Conservation (phyloP, 2,329 filamentous ascomycete genomes). For the Paraphaeosphaeria minitans region DNA sequence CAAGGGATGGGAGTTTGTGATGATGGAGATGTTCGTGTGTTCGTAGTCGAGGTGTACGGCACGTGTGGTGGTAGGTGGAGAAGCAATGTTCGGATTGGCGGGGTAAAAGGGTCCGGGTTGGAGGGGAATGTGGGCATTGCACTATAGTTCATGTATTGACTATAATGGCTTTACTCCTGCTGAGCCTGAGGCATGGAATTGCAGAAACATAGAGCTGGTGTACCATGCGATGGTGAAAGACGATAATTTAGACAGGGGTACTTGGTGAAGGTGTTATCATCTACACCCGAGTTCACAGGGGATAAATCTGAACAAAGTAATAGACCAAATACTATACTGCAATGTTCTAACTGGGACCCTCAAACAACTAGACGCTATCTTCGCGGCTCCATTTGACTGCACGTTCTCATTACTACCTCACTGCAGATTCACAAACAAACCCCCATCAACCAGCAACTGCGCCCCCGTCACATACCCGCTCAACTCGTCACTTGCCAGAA, state of each 20-base stretch:
- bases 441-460: slow-evolving; percentile 85
- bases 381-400: too few species aligned
- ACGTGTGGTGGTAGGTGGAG: slow-evolving; percentile 7
- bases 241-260: too few species aligned
- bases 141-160: not conserved
- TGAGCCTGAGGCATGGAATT: not conserved
- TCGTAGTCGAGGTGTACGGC: not conserved
- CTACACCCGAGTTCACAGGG: too few species aligned
- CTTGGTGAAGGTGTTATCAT: too few species aligned
- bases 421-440: slow-evolving; percentile 81
- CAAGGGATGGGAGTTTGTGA: not conserved
- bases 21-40: not conserved
- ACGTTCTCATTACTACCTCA: slow-evolving; percentile 3
- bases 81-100: slow-evolving; percentile 16
- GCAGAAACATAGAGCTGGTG: too few species aligned
- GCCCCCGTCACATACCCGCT: slow-evolving; percentile 69
- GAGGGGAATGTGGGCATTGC: not conserved
- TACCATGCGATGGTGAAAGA: too few species aligned
- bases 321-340: too few species aligned
- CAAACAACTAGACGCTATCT: too few species aligned
- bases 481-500: slow-evolving; percentile 74
- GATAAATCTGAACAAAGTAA: too few species aligned
- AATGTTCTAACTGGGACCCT: too few species aligned
- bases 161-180: not conserved
- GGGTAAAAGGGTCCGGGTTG: slow-evolving; percentile 17